Conservation (phyloP, 2,329 filamentous ascomycete species). For the Juglanconis oblonga region DNA sequence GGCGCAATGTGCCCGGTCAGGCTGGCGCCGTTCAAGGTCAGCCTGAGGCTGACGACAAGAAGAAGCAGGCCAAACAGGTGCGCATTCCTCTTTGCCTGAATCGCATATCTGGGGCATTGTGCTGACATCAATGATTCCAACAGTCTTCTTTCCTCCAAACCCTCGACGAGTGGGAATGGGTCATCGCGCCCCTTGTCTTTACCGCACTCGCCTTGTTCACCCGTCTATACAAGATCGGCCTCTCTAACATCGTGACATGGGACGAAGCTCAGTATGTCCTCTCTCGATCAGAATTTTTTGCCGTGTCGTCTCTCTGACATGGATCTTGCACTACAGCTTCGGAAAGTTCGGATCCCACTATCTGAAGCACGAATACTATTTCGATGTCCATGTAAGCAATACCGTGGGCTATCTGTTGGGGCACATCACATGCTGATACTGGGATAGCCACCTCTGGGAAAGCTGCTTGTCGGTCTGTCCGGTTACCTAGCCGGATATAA, state of each 20-base stretch:
- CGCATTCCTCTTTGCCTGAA: not conserved
- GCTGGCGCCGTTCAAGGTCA: conserved; percentile 13
- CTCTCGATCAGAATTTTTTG: conserved; percentile 2
- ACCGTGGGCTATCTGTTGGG: not conserved
- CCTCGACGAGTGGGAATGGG: conserved; percentile 61
- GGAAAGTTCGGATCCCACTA: conserved; percentile 99
- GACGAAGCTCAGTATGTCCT: conserved; percentile 62
- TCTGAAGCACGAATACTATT: conserved; percentile 99
- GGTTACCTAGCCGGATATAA: conserved; percentile 98
- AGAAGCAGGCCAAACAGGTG: conserved; percentile 58
- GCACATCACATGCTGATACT: conserved; percentile 18
- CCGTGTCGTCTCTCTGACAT: conserved; percentile 22
- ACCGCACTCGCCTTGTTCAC: conserved; percentile 63
- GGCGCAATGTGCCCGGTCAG: conserved; percentile 49
- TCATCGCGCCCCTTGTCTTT: conserved; percentile 61
- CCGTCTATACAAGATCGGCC: conserved; percentile 66
- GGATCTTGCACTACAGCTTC: conserved; percentile 53
- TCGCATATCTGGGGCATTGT: not conserved
- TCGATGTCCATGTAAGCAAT: conserved; percentile 58
- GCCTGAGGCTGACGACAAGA: conserved; percentile 55
- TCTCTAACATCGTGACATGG: conserved; percentile 66
- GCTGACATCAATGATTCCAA: conserved; percentile 29
- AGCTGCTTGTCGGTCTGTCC: conserved; percentile 96
- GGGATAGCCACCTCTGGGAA: conserved; percentile 80
- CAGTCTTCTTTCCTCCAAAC: conserved; percentile 58